A percentile compares a stretch with the other conserved stretches of the same genome.
phyloP scores from a whole-genome alignment of 257 asterid species.

The Paraleonurus japonicus region DNA sequence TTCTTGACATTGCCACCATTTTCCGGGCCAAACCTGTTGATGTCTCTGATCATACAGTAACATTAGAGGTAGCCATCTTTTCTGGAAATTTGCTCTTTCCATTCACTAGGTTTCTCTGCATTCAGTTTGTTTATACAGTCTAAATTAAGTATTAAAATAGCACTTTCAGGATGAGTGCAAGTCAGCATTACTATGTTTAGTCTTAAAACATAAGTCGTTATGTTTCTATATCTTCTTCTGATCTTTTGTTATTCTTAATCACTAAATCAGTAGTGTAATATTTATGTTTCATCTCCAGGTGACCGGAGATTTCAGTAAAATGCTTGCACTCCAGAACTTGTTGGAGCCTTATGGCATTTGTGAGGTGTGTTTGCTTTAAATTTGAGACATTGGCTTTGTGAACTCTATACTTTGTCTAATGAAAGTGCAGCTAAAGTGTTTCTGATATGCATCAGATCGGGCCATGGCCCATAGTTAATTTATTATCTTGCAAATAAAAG shows the following conservation, averaged over 20 bases:
- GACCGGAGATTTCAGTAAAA: conserved; percentile 81
- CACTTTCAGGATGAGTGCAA: background rate
- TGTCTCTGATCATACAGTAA: conserved; percentile 87
- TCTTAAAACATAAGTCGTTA: background rate
- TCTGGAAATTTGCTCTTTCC: background rate
- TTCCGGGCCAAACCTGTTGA: conserved; percentile 92
- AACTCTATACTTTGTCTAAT: background rate
- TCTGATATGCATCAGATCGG: background rate
- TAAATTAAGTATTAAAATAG: background rate
- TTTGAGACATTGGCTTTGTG: background rate
- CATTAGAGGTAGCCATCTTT: conserved; percentile 59
- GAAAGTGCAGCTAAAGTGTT: background rate
- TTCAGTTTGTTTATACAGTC: conserved; percentile 5
- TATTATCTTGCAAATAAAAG: background rate
- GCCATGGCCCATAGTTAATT: too few relatives aligned
- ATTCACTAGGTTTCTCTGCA: conserved; percentile 10
- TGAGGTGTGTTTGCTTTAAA: conserved; percentile 57
- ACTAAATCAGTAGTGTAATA: conserved; percentile 6
- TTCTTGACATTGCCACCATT: conserved; percentile 83
- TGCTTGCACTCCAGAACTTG: conserved; percentile 74
- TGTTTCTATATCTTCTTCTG: background rate
- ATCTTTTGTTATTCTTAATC: background rate
- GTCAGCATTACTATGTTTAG: background rate
- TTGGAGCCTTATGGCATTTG: conserved; percentile 88
- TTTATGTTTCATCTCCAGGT: conserved; percentile 40